A percentile compares a stretch with the other conserved stretches of the same genome.
Conservation (phyloP, 1,284 basidiomycete species). For the Spongispora temasekensis region DNA sequence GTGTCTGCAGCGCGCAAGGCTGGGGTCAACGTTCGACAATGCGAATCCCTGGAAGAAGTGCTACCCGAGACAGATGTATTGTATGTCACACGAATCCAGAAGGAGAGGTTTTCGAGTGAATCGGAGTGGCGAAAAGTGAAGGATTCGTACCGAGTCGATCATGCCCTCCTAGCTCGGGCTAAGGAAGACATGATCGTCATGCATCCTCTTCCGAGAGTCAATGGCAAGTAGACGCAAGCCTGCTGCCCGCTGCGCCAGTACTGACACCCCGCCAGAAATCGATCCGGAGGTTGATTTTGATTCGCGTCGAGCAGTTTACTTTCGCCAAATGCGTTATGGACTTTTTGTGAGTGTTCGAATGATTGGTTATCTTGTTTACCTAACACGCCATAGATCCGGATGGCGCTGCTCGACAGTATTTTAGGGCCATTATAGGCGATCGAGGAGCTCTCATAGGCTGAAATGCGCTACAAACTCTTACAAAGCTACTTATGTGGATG, state of each 20-base stretch:
- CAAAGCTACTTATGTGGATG: background rate
- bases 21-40: conserved; percentile 78
- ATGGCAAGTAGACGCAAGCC: conserved; percentile 53
- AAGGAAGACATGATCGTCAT: conserved; percentile 98
- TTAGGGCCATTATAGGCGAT: conserved; percentile 43
- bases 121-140: conserved; percentile 91
- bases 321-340: conserved; percentile 98
- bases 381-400: conserved; percentile 56
- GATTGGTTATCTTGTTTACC: background rate
- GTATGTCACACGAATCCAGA: conserved; percentile 96
- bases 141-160: conserved; percentile 92
- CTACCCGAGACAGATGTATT: conserved; percentile 94
- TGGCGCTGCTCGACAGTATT: conserved; percentile 75
- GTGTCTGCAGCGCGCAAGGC: conserved; percentile 82
- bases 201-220: conserved; percentile 94
- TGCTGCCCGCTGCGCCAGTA: background rate
- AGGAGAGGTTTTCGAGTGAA: conserved; percentile 86
- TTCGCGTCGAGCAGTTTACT: conserved; percentile 91
- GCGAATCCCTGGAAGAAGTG: conserved; percentile 87
- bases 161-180: conserved; percentile 87
- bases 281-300: conserved; percentile 99
- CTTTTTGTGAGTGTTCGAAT: conserved; percentile 76
- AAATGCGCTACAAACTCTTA: background rate
- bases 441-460: background rate
- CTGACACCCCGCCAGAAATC: conserved; percentile 65